Conservation (phyloP, 345 rosid species). For the Brassica carinata region DNA sequence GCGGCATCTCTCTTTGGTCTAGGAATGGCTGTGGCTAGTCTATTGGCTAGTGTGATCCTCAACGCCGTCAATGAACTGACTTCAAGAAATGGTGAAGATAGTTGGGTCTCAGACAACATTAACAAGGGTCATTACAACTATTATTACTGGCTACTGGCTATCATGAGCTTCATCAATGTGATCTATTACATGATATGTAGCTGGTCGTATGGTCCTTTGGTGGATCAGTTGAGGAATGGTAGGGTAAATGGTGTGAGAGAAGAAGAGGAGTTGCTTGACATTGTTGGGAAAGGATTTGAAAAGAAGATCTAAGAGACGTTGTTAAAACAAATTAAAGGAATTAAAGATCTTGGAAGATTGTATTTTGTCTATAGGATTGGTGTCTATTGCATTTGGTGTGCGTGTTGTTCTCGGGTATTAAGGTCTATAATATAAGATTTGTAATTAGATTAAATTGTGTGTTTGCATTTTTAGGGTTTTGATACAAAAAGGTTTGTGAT, state of each 20-base stretch:
- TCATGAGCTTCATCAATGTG: slow-evolving; percentile 58
- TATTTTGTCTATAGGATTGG: slow-evolving; percentile 22
- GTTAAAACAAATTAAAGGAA: slow-evolving; percentile 15
- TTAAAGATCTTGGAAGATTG: slow-evolving; percentile 17
- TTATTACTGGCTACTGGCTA: slow-evolving; percentile 72
- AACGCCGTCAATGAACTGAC: slow-evolving; percentile 44
- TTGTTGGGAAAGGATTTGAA: slow-evolving; percentile 37
- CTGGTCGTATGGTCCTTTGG: slow-evolving; percentile 79
- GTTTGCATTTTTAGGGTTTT: slow-evolving; percentile 21
- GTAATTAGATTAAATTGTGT: slow-evolving; percentile 33
- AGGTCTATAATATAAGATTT: slow-evolving; percentile 16
- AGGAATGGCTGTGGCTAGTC: slow-evolving; percentile 66
- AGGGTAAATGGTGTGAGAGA: slow-evolving; percentile 45
- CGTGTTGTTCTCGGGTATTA: slow-evolving; percentile 21
- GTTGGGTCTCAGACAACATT: slow-evolving; percentile 75
- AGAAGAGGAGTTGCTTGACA: slow-evolving; percentile 43
- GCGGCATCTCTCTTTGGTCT: slow-evolving; percentile 64
- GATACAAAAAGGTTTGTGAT: slow-evolving; percentile 16
- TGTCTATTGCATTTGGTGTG: slow-evolving; percentile 26
- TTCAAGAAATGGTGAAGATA: slow-evolving; percentile 48
- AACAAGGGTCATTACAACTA: slow-evolving; percentile 75
- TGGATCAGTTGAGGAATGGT: slow-evolving; percentile 38
- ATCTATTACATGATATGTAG: slow-evolving; percentile 65
- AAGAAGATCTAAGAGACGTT: slow-evolving; percentile 29
- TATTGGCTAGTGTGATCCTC: slow-evolving; percentile 61